Percentiles rank a stretch among this genome's conserved stretches.
These are phyloP conservation scores for Syzygium malaccense DNA, from an alignment of 441 rosid genomes.

Conservation along the genomic window DNA sequence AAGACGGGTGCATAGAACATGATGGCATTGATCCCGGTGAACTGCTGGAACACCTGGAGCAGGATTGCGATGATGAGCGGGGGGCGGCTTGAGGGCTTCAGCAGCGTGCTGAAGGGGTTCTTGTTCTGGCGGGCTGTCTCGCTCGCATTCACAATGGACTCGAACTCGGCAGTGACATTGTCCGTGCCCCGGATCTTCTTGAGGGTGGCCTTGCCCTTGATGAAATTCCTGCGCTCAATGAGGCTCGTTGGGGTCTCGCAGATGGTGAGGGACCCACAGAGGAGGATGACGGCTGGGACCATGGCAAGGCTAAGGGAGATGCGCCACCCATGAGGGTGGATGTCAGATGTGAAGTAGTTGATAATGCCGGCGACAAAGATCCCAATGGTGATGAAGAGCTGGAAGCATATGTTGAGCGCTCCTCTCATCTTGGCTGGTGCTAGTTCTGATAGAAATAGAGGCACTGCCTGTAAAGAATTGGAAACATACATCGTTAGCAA, in stretches of 20 bases:
- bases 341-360: neutral
- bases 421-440: neutral
- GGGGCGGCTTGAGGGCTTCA: neutral
- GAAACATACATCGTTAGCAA: neutral
- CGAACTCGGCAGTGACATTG: neutral
- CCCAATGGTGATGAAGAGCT: neutral
- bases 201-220: neutral
- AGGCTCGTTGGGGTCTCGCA: neutral
- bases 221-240: neutral
- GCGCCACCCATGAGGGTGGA: neutral
- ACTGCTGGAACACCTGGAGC: slow-evolving; percentile 5
- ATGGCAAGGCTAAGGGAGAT: neutral
- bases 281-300: neutral
- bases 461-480: neutral
- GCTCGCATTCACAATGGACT: neutral
- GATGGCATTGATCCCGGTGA: slow-evolving; percentile 7
- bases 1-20: slow-evolving; percentile 3
- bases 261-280: neutral
- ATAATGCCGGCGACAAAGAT: neutral
- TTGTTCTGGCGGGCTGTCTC: neutral
- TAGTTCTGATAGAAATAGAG: neutral
- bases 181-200: neutral
- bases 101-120: neutral
- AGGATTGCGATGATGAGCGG: neutral
- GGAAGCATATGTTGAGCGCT: neutral